Evolutionary conservation across 176 grass and related monocot genomes (phyloP), one percentile per base, ranked within the genome.

Genomic region (Hordeum vulgare): DNA sequence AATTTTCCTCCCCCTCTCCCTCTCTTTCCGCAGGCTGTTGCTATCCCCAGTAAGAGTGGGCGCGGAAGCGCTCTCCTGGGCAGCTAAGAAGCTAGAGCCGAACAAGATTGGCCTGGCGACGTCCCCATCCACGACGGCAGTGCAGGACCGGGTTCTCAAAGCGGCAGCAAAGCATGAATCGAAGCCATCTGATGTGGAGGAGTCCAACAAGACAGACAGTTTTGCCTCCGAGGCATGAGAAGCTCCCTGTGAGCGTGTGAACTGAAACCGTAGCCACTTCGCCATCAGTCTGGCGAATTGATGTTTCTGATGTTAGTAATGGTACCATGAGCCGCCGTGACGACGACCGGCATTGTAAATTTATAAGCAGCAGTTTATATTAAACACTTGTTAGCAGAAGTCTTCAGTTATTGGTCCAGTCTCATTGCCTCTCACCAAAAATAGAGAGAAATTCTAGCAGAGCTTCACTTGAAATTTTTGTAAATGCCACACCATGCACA

Each of bases 131-230:
- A 96, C 96, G 15, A 93, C 93, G 36, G 93, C 96, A 3, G 93
- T 99, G 54, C 91, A 88, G 10, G 96, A 99, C 83, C 89, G 96
- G 28, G 96, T 96, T 10, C 80, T 99, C 33, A 91, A 96, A 65
- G 96, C 93, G 4, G 96, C 96, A 1, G 96, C 96, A 26, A 99
- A 94, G 86, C 96, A 99, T 1, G 91, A 96, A 61, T 96, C 96
- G 13, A 88, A 96, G 62, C 93, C 96, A n/a, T 71, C 89, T 3
- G 96, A 94, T 2, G 64, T 63, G 1, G 85, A 93, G 1, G 94
- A 94, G 73, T 61, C 63, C 37, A 25, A 76, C 77, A 80, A 86
- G 59, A 75, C 80, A 58, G 96, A 94, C 71, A 68, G 82, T 67
- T 62, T 91, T 61, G 75, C 72, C 51, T 92, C 95, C 2, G 92